Evolutionary conservation across 805 yeast species (phyloP).

Genomic region (Ogataea paradorogensis): DNA sequence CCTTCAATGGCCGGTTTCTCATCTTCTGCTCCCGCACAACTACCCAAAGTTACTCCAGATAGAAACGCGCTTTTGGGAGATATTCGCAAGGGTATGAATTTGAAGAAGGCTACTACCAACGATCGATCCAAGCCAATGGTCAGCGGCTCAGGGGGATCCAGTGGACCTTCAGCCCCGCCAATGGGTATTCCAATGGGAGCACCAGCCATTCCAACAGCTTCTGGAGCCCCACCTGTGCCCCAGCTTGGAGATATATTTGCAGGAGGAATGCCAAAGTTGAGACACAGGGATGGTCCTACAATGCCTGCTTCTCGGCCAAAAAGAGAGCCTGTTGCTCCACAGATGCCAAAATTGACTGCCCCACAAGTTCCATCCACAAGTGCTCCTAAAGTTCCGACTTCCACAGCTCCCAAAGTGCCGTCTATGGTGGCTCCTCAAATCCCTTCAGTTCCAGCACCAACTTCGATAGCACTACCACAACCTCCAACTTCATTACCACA

Average conservation of each 20-base stretch:
- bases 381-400: conserved; percentile 14
- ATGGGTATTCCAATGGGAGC: conserved; percentile 15
- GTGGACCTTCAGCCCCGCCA: conserved; percentile 11
- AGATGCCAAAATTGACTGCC: conserved; percentile 19
- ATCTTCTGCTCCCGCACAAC: conserved; percentile 24
- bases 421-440: conserved; percentile 25
- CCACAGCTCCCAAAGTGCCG: conserved; percentile 22
- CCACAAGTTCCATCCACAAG: conserved; percentile 9
- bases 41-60: conserved; percentile 32
- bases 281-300: conserved; percentile 38
- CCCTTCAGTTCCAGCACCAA: conserved; percentile 20
- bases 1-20: conserved; percentile 27
- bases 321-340: conserved; percentile 4
- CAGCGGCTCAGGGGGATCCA: conserved; percentile 34
- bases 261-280: conserved; percentile 75
- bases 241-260: conserved; percentile 69
- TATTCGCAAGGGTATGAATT: conserved; percentile 65
- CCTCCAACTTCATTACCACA: conserved; percentile 7
- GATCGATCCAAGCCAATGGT: conserved; percentile 63
- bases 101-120: conserved; percentile 63
- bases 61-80: conserved; percentile 70
- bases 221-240: conserved; percentile 29
- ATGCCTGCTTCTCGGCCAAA: conserved; percentile 1
- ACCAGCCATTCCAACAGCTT: neutral
- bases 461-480: no score